Conservation (phyloP, 768 basidiomycete species). For the Leccinum ochraceum region DNA sequence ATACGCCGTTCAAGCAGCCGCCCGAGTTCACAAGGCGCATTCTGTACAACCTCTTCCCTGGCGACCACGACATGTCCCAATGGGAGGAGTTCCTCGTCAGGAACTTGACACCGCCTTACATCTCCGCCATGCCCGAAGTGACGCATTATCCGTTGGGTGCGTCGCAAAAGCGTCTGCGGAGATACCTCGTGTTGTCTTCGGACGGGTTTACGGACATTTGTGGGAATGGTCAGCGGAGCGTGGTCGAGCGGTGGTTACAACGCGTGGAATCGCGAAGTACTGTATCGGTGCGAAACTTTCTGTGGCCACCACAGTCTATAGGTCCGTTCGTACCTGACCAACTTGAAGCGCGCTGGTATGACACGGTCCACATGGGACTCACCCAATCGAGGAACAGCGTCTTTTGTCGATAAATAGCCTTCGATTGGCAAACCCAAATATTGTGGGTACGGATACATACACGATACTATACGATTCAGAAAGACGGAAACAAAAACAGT, state of each 20-base stretch:
- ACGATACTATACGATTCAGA: neutral
- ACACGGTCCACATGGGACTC: too few relatives aligned
- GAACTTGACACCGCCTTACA: conserved; percentile 65
- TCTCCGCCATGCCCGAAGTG: conserved; percentile 64
- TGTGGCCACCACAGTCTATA: too few relatives aligned
- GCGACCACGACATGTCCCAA: conserved; percentile 56
- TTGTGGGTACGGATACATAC: neutral
- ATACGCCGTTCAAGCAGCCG: conserved; percentile 75
- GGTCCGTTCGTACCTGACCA: too few relatives aligned
- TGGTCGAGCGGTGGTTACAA: conserved; percentile 55
- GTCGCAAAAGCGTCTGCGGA: conserved; percentile 32
- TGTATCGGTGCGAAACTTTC: too few relatives aligned
- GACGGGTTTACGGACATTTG: conserved; percentile 70
- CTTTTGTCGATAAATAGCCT: neutral
- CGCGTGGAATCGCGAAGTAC: conserved; percentile 35
- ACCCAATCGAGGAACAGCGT: too few relatives aligned
- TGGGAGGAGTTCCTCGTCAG: conserved; percentile 70
- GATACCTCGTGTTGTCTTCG: conserved; percentile 63
- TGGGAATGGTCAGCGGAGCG: conserved; percentile 44
- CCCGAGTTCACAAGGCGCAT: conserved; percentile 65
- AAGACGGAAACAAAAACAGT: neutral
- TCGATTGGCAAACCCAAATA: neutral
- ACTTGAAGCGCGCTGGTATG: too few relatives aligned
- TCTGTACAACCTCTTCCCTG: conserved; percentile 64
- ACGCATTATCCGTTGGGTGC: conserved; percentile 50